These are phyloP conservation scores for Herpetomonas muscarum DNA, from an alignment of 208 protist species.

Conservation along the genomic window DNA sequence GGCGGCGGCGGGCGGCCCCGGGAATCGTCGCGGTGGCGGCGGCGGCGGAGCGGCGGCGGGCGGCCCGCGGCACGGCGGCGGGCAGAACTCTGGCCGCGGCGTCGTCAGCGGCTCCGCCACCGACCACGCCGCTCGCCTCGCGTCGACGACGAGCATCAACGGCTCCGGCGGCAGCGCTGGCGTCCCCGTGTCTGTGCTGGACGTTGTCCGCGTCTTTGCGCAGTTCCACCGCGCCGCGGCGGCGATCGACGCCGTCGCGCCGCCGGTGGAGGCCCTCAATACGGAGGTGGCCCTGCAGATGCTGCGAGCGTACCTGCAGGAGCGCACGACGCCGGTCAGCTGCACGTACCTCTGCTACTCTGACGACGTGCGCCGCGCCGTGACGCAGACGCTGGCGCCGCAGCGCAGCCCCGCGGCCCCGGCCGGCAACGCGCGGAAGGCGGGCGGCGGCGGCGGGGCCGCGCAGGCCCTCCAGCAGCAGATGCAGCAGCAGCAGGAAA, in stretches of 20 bases:
- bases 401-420: conserved; percentile 13
- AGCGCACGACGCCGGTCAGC: conserved; percentile 40
- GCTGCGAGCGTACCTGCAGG: conserved; percentile 54
- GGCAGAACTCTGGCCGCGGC: not conserved
- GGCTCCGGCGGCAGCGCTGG: conserved; percentile 30
- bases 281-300: conserved; percentile 56
- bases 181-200: conserved; percentile 23
- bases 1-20: not conserved
- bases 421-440: conserved; percentile 13
- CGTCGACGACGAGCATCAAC: conserved; percentile 47
- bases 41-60: not conserved
- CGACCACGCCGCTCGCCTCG: conserved; percentile 11
- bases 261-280: conserved; percentile 42
- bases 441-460: conserved; percentile 11
- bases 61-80: not conserved
- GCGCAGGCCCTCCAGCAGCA: conserved; percentile 7
- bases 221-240: conserved; percentile 45
- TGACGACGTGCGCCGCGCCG: conserved; percentile 29
- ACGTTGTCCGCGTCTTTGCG: conserved; percentile 56
- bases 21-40: not conserved
- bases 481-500: conserved; percentile 27
- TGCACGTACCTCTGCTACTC: conserved; percentile 76
- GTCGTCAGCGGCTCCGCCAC: conserved; percentile 1
- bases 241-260: conserved; percentile 35
- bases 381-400: conserved; percentile 22